Conservation (phyloP, 116 monocot genomes). For the Dioscorea cayenensis region DNA sequence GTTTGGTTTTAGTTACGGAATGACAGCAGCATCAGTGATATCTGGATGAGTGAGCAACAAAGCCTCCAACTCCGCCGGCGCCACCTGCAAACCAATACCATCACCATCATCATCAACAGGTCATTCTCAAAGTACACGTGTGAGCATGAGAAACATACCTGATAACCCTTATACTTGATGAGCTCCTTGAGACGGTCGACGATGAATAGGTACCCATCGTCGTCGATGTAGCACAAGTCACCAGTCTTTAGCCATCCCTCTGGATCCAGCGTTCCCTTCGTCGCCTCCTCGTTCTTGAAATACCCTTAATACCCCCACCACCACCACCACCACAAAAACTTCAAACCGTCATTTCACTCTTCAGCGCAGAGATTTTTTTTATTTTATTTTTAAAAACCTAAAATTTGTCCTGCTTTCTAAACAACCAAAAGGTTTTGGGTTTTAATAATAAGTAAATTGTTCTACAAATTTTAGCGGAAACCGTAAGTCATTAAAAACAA, state of each 20-base stretch:
- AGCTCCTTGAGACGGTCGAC: slow-evolving; percentile 91
- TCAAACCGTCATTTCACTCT: too few relatives aligned
- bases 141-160: neutral
- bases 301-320: slow-evolving; percentile 31
- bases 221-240: slow-evolving; percentile 88
- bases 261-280: slow-evolving; percentile 37
- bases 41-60: slow-evolving; percentile 61
- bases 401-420: too few relatives aligned
- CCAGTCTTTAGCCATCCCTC: slow-evolving; percentile 90
- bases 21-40: slow-evolving; percentile 75
- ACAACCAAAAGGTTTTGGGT: too few relatives aligned
- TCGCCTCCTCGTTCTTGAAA: slow-evolving; percentile 72
- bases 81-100: slow-evolving; percentile 28
- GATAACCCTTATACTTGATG: slow-evolving; percentile 97
- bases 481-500: too few relatives aligned
- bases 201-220: slow-evolving; percentile 81
- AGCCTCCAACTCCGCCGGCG: slow-evolving; percentile 88
- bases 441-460: too few relatives aligned
- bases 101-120: neutral
- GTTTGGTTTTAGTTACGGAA: slow-evolving; percentile 43
- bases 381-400: too few relatives aligned
- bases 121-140: too few relatives aligned
- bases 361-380: too few relatives aligned
- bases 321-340: too few relatives aligned
- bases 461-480: too few relatives aligned